phyloP scores from a whole-genome alignment of 495 filamentous ascomycete genomes.

The Aspergillus hancockii region DNA sequence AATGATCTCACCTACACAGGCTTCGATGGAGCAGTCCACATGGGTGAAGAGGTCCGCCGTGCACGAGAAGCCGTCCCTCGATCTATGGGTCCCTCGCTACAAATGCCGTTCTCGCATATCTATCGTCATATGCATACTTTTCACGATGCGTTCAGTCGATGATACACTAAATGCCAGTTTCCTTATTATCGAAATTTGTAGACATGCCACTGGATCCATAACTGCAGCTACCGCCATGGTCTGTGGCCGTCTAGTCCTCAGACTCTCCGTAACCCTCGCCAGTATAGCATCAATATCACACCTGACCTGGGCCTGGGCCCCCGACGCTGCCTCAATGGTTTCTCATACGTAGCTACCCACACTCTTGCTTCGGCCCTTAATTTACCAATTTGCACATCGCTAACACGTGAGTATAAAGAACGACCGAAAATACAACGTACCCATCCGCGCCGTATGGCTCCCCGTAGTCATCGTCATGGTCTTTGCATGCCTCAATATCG shows the following conservation, averaged over 20 bases:
- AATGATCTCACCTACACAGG: slow-evolving; percentile 1
- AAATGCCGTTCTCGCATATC: slow-evolving; percentile 37
- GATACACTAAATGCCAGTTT: slow-evolving; percentile 30
- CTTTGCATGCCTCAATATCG: slow-evolving; percentile 58
- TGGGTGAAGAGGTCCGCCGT: slow-evolving; percentile 44
- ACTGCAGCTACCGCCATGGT: slow-evolving; percentile 46
- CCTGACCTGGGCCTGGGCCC: slow-evolving; percentile 42
- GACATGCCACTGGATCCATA: slow-evolving; percentile 42
- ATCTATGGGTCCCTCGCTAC: slow-evolving; percentile 32
- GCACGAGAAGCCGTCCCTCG: slow-evolving; percentile 37
- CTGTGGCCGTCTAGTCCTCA: slow-evolving; percentile 41
- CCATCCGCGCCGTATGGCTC: slow-evolving; percentile 44
- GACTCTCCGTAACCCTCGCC: slow-evolving; percentile 36
- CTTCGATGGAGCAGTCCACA: slow-evolving; percentile 31
- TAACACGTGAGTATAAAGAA: slow-evolving; percentile 8
- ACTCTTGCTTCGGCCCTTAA: not conserved
- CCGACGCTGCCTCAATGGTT: slow-evolving; percentile 39
- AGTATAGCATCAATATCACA: slow-evolving; percentile 35
- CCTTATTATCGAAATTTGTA: slow-evolving; percentile 47
- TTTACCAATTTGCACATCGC: no score
- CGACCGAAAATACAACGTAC: slow-evolving; percentile 37
- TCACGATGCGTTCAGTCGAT: slow-evolving; percentile 37
- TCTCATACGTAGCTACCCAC: slow-evolving; percentile 34
- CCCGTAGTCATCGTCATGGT: slow-evolving; percentile 48
- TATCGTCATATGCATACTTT: slow-evolving; percentile 41